Conservation (phyloP, 495 filamentous ascomycete genomes). For the Talaromyces liani region DNA sequence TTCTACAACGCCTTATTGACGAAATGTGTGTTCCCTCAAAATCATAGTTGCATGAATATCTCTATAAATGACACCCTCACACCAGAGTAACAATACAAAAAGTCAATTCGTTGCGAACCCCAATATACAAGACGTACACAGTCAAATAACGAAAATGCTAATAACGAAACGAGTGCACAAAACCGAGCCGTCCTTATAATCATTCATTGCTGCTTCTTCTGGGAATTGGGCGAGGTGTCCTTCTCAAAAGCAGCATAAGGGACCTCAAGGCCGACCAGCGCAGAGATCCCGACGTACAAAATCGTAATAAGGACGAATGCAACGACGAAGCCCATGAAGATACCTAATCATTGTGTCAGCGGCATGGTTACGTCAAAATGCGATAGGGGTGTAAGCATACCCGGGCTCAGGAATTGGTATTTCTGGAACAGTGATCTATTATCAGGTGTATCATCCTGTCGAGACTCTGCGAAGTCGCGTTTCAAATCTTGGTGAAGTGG, state of each 20-base stretch:
- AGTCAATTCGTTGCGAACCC: neutral
- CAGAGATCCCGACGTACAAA: slow-evolving; percentile 66
- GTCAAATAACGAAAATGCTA: neutral
- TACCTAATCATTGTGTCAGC: slow-evolving; percentile 35
- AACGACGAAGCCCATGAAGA: slow-evolving; percentile 77
- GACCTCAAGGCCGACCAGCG: slow-evolving; percentile 73
- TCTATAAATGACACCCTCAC: neutral
- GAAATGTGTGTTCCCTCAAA: neutral
- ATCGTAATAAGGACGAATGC: slow-evolving; percentile 63
- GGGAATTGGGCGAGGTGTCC: slow-evolving; percentile 78
- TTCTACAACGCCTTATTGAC: neutral
- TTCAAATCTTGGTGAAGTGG: slow-evolving; percentile 52
- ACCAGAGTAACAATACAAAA: neutral
- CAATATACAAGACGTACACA: slow-evolving; percentile 7
- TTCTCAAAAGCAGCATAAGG: slow-evolving; percentile 93
- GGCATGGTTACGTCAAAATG: neutral
- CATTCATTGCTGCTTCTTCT: slow-evolving; percentile 66
- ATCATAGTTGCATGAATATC: neutral
- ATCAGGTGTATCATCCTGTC: slow-evolving; percentile 20
- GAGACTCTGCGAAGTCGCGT: slow-evolving; percentile 40
- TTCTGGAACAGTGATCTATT: slow-evolving; percentile 70
- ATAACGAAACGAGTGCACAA: neutral
- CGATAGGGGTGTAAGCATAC: slow-evolving; percentile 18
- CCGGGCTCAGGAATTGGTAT: slow-evolving; percentile 84
- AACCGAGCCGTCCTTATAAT: slow-evolving; percentile 6